phyloP scores from a whole-genome alignment of 495 filamentous ascomycete genomes.

The Penicillium lividum region DNA sequence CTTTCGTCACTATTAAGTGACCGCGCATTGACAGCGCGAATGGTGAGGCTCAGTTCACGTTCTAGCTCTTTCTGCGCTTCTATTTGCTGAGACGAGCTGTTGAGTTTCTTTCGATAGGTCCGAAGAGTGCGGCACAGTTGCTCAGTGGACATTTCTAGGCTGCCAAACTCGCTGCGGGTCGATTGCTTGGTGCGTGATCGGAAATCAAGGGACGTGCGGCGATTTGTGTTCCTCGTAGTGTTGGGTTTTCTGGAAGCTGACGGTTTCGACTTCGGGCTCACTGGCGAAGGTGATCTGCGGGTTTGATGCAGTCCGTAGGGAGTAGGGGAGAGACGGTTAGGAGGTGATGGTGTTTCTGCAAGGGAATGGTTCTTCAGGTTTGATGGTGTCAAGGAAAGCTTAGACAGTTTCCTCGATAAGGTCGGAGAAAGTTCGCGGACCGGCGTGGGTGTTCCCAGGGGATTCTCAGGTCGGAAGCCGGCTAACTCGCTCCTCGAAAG shows the following conservation, averaged over 20 bases:
- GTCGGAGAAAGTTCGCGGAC: conserved; percentile 64
- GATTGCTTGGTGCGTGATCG: conserved; percentile 56
- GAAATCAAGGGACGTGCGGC: conserved; percentile 61
- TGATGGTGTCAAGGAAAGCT: conserved; percentile 39
- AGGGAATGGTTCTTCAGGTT: conserved; percentile 30
- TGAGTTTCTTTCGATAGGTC: conserved; percentile 79
- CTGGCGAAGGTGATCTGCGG: conserved; percentile 49
- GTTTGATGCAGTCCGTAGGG: conserved; percentile 26
- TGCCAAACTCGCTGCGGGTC: conserved; percentile 57
- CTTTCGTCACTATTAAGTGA: conserved; percentile 29
- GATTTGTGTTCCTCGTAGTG: conserved; percentile 24
- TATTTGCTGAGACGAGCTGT: conserved; percentile 60
- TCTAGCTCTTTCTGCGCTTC: conserved; percentile 74
- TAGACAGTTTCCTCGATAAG: conserved; percentile 58
- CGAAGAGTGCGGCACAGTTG: conserved; percentile 77
- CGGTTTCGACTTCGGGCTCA: conserved; percentile 35
- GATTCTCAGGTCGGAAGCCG: conserved; percentile 60
- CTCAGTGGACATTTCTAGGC: conserved; percentile 73
- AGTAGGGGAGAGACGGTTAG: conserved; percentile 40
- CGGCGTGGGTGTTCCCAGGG: conserved; percentile 52
- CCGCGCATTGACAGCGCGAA: conserved; percentile 63
- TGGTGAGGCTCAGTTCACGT: conserved; percentile 74
- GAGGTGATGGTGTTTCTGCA: conserved; percentile 34
- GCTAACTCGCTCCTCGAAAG: conserved; percentile 76
- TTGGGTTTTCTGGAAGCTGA: conserved; percentile 21